phyloP scores from a whole-genome alignment of 495 filamentous ascomycete species.

The Penicillium alfredii region DNA sequence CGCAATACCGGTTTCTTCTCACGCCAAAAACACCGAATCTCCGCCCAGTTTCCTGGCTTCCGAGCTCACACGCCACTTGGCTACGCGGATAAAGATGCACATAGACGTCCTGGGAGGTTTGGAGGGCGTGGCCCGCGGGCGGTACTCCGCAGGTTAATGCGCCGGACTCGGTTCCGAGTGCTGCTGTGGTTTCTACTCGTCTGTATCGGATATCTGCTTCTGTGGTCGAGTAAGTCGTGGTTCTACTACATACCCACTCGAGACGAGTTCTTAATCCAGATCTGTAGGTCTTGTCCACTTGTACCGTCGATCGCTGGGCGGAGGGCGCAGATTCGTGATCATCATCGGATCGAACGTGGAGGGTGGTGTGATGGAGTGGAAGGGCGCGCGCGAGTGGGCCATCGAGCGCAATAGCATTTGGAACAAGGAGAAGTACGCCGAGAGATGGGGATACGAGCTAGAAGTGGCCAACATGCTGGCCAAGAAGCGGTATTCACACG shows the following conservation, averaged over 20 bases:
- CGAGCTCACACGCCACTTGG: constrained; percentile 28
- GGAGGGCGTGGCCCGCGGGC: constrained; percentile 25
- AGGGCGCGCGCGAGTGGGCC: constrained; percentile 94
- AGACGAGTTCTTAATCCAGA: no score
- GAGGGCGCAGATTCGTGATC: constrained; percentile 86
- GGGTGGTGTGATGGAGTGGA: constrained; percentile 98
- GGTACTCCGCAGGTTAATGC: constrained; percentile 36
- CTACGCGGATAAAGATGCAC: constrained; percentile 71
- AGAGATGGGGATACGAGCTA: constrained; percentile 88
- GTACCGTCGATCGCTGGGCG: constrained; percentile 64
- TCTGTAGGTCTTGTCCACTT: constrained; percentile 30
- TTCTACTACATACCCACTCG: no score
- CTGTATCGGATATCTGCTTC: constrained; percentile 58
- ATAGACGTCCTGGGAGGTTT: constrained; percentile 19
- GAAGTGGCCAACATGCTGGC: constrained; percentile 97
- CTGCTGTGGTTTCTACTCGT: constrained; percentile 55
- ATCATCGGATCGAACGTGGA: constrained; percentile 92
- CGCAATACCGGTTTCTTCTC: constrained; percentile 76
- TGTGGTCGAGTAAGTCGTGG: constrained; percentile 43
- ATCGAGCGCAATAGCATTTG: constrained; percentile 93
- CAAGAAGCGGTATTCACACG: constrained; percentile 96
- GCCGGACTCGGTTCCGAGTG: constrained; percentile 54
- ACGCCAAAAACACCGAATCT: constrained; percentile 68
- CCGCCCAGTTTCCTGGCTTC: constrained; percentile 69
- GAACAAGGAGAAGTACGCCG: constrained; percentile 86